These are phyloP conservation scores for Nephelium lappaceum DNA, from an alignment of 345 rosid genomes.

Conservation along the genomic window DNA sequence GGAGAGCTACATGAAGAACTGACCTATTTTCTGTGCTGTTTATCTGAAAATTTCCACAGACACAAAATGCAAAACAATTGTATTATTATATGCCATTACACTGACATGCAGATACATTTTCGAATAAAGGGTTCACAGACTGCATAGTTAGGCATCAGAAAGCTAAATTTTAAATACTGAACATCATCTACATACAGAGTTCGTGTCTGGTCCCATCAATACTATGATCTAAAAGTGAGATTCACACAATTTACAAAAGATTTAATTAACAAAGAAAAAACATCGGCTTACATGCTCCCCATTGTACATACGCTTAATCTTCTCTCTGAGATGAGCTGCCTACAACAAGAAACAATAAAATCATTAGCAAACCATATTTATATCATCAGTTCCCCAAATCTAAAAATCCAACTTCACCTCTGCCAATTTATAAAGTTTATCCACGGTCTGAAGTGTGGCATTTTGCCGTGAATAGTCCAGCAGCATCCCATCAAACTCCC, in stretches of 20 bases:
- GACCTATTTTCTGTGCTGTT: constrained; percentile 93
- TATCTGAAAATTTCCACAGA: constrained; percentile 52
- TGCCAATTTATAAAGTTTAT: constrained; percentile 71
- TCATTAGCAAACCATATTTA: background rate
- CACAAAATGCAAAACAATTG: constrained; percentile 12
- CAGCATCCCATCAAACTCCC: constrained; percentile 75
- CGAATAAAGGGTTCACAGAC: background rate
- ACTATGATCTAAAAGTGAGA: background rate
- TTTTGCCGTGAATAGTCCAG: constrained; percentile 84
- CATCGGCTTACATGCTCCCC: constrained; percentile 77
- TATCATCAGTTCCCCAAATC: background rate
- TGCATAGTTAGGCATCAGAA: background rate
- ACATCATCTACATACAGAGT: background rate
- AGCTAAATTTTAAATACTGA: background rate
- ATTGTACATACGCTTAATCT: constrained; percentile 71
- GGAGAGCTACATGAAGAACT: constrained; percentile 94
- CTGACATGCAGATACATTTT: background rate
- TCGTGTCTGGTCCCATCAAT: background rate
- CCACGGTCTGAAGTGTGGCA: constrained; percentile 64
- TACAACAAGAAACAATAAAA: constrained; percentile 29
- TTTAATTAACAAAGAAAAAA: background rate
- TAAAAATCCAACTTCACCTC: constrained; percentile 50
- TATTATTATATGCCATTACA: background rate
- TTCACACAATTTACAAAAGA: background rate
- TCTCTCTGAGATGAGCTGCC: constrained; percentile 75